Conservation (phyloP, 768 basidiomycete genomes). For the Lyophyllum atratum region DNA sequence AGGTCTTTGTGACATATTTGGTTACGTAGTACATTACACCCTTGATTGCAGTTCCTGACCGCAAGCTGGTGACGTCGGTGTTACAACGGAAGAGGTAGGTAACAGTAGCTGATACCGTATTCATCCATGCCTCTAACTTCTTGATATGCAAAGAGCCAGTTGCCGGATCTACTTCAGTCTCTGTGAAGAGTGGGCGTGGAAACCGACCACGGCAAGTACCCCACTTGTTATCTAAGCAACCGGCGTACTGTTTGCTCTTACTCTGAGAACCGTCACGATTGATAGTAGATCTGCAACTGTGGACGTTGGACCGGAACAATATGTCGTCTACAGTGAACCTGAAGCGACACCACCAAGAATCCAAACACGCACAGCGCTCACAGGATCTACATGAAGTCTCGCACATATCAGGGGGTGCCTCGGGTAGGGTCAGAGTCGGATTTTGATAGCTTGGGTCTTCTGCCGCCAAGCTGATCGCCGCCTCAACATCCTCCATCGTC, state of each 20-base stretch:
- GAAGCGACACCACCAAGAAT: conserved; percentile 19
- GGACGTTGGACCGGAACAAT: conserved; percentile 27
- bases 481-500: not conserved
- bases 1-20: conserved; percentile 44
- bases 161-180: conserved; percentile 23
- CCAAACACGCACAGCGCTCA: conserved; percentile 14
- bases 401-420: conserved; percentile 17
- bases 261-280: conserved; percentile 15
- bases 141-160: conserved; percentile 31
- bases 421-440: conserved; percentile 26
- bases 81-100: conserved; percentile 41
- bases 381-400: conserved; percentile 16
- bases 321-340: conserved; percentile 28
- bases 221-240: conserved; percentile 29
- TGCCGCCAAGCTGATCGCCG: not conserved
- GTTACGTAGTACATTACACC: conserved; percentile 40
- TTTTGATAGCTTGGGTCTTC: not conserved
- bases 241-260: conserved; percentile 7
- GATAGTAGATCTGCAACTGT: conserved; percentile 21
- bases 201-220: conserved; percentile 33
- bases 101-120: conserved; percentile 33
- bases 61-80: conserved; percentile 37
- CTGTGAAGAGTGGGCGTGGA: conserved; percentile 25
- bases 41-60: conserved; percentile 43
- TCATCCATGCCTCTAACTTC: conserved; percentile 37